Evolutionary conservation across 768 basidiomycete species (phyloP).

Genomic region (Mycena pura): DNA sequence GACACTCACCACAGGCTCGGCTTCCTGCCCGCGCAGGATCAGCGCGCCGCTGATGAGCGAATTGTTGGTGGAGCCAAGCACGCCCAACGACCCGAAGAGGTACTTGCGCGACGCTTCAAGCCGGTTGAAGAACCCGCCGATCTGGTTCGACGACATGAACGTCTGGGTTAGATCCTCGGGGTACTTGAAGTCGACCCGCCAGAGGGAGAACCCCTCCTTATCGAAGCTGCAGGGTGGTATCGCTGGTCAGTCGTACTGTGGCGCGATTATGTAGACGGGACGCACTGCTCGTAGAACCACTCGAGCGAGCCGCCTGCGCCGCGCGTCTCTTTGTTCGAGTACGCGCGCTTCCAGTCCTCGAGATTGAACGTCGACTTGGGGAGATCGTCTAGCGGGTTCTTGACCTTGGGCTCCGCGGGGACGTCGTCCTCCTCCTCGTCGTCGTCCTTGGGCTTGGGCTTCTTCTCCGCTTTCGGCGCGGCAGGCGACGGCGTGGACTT

Average conservation of each 20-base stretch:
- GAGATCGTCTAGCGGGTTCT: conserved; percentile 92
- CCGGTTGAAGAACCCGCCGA: conserved; percentile 95
- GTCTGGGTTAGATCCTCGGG: conserved; percentile 87
- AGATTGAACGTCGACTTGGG: conserved; percentile 88
- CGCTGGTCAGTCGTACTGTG: not conserved
- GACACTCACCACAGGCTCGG: conserved; percentile 69
- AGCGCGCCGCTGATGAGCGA: conserved; percentile 81
- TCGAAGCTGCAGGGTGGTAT: conserved; percentile 65
- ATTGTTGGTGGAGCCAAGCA: conserved; percentile 82
- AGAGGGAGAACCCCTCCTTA: conserved; percentile 85
- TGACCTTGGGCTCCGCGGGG: conserved; percentile 83
- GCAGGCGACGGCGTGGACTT: conserved; percentile 63
- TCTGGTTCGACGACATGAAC: conserved; percentile 94
- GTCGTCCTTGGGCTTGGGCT: conserved; percentile 66
- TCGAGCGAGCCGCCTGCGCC: conserved; percentile 83
- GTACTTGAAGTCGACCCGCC: conserved; percentile 96
- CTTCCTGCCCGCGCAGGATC: conserved; percentile 81
- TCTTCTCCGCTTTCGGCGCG: conserved; percentile 67
- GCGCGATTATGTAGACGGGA: conserved; percentile 8
- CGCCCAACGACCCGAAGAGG: conserved; percentile 90
- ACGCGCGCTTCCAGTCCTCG: conserved; percentile 95
- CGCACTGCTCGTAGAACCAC: conserved; percentile 95
- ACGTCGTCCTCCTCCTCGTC: conserved; percentile 80
- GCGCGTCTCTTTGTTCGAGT: conserved; percentile 95
- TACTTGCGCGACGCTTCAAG: conserved; percentile 96